Evolutionary conservation across 345 rosid species (phyloP).

Genomic region (Iberis pinnata): DNA sequence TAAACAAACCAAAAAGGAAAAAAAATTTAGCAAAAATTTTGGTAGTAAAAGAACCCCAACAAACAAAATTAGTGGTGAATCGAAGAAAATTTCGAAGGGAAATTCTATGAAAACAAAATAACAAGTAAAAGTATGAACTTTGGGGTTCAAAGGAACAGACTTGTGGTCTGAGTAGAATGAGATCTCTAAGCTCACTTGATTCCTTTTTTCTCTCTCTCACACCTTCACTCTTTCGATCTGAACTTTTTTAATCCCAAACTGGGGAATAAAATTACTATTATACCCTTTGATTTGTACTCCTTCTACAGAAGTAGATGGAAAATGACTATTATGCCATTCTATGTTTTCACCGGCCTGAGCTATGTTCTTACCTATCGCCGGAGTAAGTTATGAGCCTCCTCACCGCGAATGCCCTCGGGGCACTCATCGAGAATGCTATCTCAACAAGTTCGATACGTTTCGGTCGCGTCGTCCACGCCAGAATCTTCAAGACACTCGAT

Average conservation of each 20-base stretch:
- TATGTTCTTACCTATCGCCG: conserved; percentile 21
- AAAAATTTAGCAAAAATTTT: too few species aligned
- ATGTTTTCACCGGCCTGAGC: conserved; percentile 1
- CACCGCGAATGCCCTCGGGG: conserved; percentile 42
- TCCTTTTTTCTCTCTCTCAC: not conserved
- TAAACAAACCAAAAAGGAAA: too few species aligned
- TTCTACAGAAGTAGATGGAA: not conserved
- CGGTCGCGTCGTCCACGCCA: conserved; percentile 62
- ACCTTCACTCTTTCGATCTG: too few species aligned
- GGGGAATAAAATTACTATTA: not conserved
- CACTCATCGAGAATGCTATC: conserved; percentile 45
- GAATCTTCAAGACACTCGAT: conserved; percentile 43
- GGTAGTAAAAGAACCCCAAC: too few species aligned
- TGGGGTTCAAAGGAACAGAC: too few species aligned
- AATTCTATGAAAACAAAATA: too few species aligned
- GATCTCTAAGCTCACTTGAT: not conserved
- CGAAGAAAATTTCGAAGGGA: too few species aligned
- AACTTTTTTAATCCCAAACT: not conserved
- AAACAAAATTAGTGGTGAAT: too few species aligned
- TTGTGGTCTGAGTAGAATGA: too few species aligned
- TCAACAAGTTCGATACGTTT: conserved; percentile 38
- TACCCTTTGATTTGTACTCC: conserved; percentile 3
- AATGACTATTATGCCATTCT: conserved; percentile 9
- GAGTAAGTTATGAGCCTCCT: conserved; percentile 38
- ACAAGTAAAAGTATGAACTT: too few species aligned